Conservation (phyloP, 192 early-diverging fungal genomes). For the Funneliformis geosporum region DNA sequence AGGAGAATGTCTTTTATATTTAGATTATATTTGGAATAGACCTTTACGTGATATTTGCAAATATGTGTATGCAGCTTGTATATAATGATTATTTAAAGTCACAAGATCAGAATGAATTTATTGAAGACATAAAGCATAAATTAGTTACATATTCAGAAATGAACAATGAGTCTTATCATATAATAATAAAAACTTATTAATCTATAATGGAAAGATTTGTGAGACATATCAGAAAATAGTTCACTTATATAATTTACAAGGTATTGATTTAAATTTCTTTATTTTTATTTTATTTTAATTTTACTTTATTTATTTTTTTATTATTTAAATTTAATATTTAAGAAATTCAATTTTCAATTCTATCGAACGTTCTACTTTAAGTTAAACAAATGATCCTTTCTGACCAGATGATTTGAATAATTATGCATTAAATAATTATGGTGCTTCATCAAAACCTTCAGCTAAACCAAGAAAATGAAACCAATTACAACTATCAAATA, state of each 20-base stretch:
- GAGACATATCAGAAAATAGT: neutral
- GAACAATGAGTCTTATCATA: neutral
- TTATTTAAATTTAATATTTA: neutral
- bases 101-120: neutral
- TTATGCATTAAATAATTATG: neutral
- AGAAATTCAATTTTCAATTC: neutral
- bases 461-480: neutral
- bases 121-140: neutral
- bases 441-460: neutral
- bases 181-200: neutral
- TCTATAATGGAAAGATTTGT: neutral
- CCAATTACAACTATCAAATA: neutral
- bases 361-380: neutral
- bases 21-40: neutral
- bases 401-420: neutral
- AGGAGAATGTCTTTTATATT: neutral
- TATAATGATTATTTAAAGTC: neutral
- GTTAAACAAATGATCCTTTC: neutral
- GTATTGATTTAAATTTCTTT: neutral
- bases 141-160: conserved; percentile 7
- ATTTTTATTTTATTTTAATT: neutral
- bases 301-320: neutral
- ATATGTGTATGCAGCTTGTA: neutral
- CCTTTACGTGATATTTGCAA: neutral
- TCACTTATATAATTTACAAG: neutral